Evolutionary conservation across 768 basidiomycete species (phyloP), one percentile per base, ranked within the genome.

Genomic region (Naganishia friedmannii): DNA sequence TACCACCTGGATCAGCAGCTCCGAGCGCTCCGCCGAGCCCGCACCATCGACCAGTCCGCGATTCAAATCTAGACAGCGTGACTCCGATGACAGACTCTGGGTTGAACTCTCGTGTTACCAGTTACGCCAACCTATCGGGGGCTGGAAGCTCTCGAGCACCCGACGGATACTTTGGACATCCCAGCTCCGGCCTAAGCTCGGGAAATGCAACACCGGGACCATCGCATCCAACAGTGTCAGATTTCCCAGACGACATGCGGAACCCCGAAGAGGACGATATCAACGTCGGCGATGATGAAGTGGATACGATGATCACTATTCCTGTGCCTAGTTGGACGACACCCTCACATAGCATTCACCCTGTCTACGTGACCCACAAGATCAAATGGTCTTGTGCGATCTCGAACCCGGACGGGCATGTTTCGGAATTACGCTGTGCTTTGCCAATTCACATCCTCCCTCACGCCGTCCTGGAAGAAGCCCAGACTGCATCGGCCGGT

Each of bases 391-490:
- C 77, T 19, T 89, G 92, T 72, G 83, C 88, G 65, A 89, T 94
- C 76, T 85, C 84, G 72, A 98, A 97, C 78, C 84, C 85, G 8
- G 95, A 97, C 77, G 93, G 93, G 0, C 95, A 97, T 78, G 89
- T 88, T 2, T 94, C 92, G 10, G 93, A 97, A 80, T 84, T 98
- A n/a, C 88, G 93, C 19, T 97, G 95, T 80, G 93, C 93, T 0
- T 85, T 97, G 6, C 95, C 95, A 0, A 81, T 98, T 39, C 87
- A 91, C 76, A 85, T 98, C 57, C 88, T 97, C 28, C 89, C 93
- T 73, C 78, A 85, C 70, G 84, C 86, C 15, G 82, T 95, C 0
- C 84, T 90, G 19, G 84, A 88, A 17, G 93, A 96, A 78, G 89
- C 92, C 0, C 85, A 88, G 42, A 83, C 85, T 1, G 85, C 87